Conservation (phyloP, 2,329 filamentous ascomycete species). For the Venturia aucupariae region DNA sequence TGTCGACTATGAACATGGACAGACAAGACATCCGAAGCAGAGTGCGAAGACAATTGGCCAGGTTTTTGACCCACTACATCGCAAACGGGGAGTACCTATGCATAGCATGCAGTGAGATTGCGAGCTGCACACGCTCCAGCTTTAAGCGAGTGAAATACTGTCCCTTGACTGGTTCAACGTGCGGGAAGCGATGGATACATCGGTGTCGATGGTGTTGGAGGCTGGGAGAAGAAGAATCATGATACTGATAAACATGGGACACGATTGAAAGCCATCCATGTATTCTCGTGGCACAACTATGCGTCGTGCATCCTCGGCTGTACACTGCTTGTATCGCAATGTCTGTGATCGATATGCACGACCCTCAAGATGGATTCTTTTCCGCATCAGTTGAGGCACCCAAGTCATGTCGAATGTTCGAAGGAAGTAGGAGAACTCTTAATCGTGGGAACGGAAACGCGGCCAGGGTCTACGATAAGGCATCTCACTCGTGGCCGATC, state of each 20-base stretch:
- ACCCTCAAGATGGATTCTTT: not conserved
- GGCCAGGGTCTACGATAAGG: not conserved
- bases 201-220: not conserved
- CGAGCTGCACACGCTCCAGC: not conserved
- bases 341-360: not conserved
- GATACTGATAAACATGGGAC: not conserved
- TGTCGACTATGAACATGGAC: slow-evolving; percentile 71
- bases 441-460: not conserved
- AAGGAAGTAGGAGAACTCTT: not conserved
- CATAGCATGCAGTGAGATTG: too few relatives aligned
- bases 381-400: not conserved
- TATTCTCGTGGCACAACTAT: not conserved
- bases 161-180: not conserved
- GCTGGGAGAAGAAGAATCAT: not conserved
- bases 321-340: not conserved
- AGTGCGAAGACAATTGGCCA: slow-evolving; percentile 63
- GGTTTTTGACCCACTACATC: slow-evolving; percentile 62
- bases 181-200: not conserved
- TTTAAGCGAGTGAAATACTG: not conserved
- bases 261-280: not conserved
- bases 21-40: slow-evolving; percentile 77
- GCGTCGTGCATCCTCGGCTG: not conserved
- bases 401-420: not conserved
- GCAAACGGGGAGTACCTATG: too few relatives aligned
- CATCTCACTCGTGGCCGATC: not conserved